Evolutionary conservation across 257 asterid species (phyloP), one percentile per base, ranked within the genome.

Genomic region (Linaria vulgaris): DNA sequence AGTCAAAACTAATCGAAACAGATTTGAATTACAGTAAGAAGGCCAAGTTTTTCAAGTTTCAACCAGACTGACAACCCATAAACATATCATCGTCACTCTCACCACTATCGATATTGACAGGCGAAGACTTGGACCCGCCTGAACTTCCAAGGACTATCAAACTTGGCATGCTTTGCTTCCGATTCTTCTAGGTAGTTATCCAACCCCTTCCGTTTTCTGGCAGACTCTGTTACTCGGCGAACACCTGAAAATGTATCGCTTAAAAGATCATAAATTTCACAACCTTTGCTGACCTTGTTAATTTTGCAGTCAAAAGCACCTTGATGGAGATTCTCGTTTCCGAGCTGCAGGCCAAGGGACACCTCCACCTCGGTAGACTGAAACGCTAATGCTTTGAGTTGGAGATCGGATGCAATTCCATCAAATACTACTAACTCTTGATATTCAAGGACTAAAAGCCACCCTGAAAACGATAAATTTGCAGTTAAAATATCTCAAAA

Each of bases 201-300:
- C 65, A 67, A 69, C 68, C 75, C 89, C 72, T 88, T 85, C 44
- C 91, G 96, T 53, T 88, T 88, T 57, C 78, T 80, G 22, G 77
- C 66, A 20, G 71, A 70, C 23, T 72, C 81, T 4, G 19, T 59
- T 14, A 52, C 21, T 22, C 38, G 15, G 43, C 59, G 61, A 60
- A 47, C 45, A 56, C 61, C 65, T 61, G 76, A 72, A 41, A 53
- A 37, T 47, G 63, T 47, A 19, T 60, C 41, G 50, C 20, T 48
- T 20, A 62, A 43, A 54, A 61, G 69, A 50, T 61, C 71, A 19
- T 12, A 68, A 80, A 79, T 79, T 48, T 88, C 80, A 38, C 72
- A 72, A 54, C 80, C 86, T 58, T 53, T 60, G 12, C n/a, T 45
- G 43, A 21, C 72, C n/a, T n/a, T n/a, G n/a, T n/a, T n/a, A n/a